A percentile compares a stretch with the other conserved stretches of the same genome.
Evolutionary conservation across 768 basidiomycete genomes (phyloP).

Genomic region (Scleroderma citrinum): DNA sequence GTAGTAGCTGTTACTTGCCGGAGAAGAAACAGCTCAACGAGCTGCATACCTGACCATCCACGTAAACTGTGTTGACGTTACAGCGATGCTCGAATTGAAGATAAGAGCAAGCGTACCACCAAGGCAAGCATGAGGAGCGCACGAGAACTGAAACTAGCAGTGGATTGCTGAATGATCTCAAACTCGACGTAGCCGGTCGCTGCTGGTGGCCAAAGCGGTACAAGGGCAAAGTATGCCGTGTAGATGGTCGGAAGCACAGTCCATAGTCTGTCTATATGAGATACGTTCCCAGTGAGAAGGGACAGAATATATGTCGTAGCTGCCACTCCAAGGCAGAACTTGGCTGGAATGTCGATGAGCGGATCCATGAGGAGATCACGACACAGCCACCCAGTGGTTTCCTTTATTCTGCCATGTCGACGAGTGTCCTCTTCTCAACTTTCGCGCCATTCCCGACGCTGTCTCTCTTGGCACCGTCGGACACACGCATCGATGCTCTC

Average conservation of each 20-base stretch:
- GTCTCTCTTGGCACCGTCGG: slow-evolving; percentile 39
- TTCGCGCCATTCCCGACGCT: slow-evolving; percentile 58
- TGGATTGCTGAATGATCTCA: slow-evolving; percentile 29
- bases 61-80: slow-evolving; percentile 24
- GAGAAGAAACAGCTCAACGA: neutral
- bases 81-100: neutral
- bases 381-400: neutral
- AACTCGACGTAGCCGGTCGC: slow-evolving; percentile 41
- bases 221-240: slow-evolving; percentile 72
- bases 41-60: slow-evolving; percentile 58
- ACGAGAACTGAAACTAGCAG: slow-evolving; percentile 58
- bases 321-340: slow-evolving; percentile 50
- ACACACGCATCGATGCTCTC: slow-evolving; percentile 36
- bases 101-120: slow-evolving; percentile 38
- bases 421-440: slow-evolving; percentile 50
- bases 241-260: slow-evolving; percentile 79
- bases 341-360: slow-evolving; percentile 54
- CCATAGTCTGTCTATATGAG: slow-evolving; percentile 83
- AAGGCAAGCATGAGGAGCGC: slow-evolving; percentile 71
- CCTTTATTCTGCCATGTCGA: slow-evolving; percentile 33
- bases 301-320: slow-evolving; percentile 51
- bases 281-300: slow-evolving; percentile 70
- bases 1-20: neutral
- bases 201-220: slow-evolving; percentile 50
- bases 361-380: slow-evolving; percentile 13